Evolutionary conservation across 805 yeast species (phyloP).

Genomic region (Hanseniaspora vineae): DNA sequence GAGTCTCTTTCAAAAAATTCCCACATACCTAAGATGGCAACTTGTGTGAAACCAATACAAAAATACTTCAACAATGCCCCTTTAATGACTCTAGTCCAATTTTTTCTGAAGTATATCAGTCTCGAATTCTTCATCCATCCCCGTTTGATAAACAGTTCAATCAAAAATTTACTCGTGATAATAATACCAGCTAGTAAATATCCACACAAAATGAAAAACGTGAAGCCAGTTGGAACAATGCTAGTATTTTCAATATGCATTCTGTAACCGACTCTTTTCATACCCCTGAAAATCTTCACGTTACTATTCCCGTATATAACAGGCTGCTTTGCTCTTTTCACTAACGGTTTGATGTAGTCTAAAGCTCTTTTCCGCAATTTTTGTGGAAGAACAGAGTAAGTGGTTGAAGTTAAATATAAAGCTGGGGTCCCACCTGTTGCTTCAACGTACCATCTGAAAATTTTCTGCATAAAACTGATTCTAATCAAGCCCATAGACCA

Average conservation of each 20-base stretch:
- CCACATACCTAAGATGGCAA: slow-evolving; percentile 71
- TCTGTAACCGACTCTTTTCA: slow-evolving; percentile 66
- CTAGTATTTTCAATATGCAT: slow-evolving; percentile 74
- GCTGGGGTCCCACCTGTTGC: slow-evolving; percentile 83
- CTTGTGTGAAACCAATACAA: slow-evolving; percentile 75
- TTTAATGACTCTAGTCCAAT: slow-evolving; percentile 51
- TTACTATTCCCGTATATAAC: slow-evolving; percentile 38
- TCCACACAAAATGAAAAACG: slow-evolving; percentile 70
- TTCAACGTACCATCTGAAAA: slow-evolving; percentile 75
- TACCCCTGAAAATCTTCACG: slow-evolving; percentile 71
- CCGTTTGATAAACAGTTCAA: slow-evolving; percentile 34
- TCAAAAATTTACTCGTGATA: slow-evolving; percentile 36
- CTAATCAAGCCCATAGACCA: slow-evolving; percentile 92
- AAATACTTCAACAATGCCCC: slow-evolving; percentile 72
- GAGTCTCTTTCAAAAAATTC: slow-evolving; percentile 76
- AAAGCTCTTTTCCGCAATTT: slow-evolving; percentile 20
- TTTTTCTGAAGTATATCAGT: slow-evolving; percentile 36
- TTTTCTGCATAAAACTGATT: slow-evolving; percentile 68
- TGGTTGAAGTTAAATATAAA: slow-evolving; percentile 45
- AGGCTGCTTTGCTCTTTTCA: slow-evolving; percentile 26
- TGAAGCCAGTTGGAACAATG: slow-evolving; percentile 75
- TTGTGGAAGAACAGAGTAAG: slow-evolving; percentile 64
- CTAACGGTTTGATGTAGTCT: slow-evolving; percentile 9
- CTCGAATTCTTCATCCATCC: slow-evolving; percentile 39
- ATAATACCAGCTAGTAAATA: slow-evolving; percentile 55